Base-by-base conservation (phyloP, 768 basidiomycete genomes). In the Psilocybe azurescens region DNA sequence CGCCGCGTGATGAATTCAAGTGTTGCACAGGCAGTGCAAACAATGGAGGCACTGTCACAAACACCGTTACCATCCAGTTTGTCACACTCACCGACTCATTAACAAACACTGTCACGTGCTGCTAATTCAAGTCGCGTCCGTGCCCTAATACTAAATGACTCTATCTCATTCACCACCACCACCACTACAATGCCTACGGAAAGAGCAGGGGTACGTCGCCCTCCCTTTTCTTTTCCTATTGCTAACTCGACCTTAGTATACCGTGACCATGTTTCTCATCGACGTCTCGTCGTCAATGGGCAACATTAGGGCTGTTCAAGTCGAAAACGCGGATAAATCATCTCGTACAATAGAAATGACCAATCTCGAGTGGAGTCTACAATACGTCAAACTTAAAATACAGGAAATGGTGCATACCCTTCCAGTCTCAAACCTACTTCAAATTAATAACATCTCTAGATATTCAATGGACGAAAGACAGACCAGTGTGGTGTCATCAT, bases 251-350 rank as follows among this genome's bases (percentile, higher is more conserved):
- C 72, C 72, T 0, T 70, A 94, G 93, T 94, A 88, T 71, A 92
- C 91, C 0, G 92, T 91, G 1, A 91, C 90, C 20, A 89, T 94
- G 85, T 97, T 95, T 72, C 83, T 97, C 68, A 77, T 99, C 67
- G 96, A 98, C 80, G 79, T 90, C 51, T 95, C 94, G 11, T 83
- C 89, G 58, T 88, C 94, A 47, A 98, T 97, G 96, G 89, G 84
- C 18, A 83, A 83, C 56, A 70, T 77, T 53, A 79, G 87, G 56
- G 81, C 78, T 1, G 82, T 94, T 44, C 79, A 88, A 44, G 71
- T 89, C 24, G 79, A 86, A 3, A 83, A 82, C 28, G 76, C 83
- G 11, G 75, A 83, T 39, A 86, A 85, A 51, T 83, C 88, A 64
- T 68, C 75, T 38, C 78, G 77, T 49, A 76, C 79, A 13, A 75